phyloP scores from a whole-genome alignment of 2,329 filamentous ascomycete species.

The Stachybotrys chartarum region DNA sequence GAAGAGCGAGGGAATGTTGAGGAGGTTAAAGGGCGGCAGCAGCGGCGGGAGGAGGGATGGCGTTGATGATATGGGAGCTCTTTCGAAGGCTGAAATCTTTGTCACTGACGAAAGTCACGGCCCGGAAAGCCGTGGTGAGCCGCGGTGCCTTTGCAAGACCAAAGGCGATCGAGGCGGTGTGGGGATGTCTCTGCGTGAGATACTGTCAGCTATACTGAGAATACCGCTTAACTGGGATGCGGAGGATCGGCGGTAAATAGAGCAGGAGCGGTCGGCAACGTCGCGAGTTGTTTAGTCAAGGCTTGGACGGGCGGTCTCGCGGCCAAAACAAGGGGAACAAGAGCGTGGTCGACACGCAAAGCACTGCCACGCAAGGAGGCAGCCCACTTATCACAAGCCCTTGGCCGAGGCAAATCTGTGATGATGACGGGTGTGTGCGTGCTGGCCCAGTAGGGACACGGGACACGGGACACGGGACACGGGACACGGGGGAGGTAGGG shows the following conservation, averaged over 20 bases:
- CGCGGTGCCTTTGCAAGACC: conserved; percentile 57
- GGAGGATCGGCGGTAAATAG: background rate
- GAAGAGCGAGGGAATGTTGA: conserved; percentile 45
- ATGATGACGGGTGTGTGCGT: no score
- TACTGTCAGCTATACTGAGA: background rate
- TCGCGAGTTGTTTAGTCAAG: background rate
- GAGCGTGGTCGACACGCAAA: no score
- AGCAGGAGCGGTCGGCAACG: background rate
- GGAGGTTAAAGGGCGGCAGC: conserved; percentile 36
- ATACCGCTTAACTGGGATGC: background rate
- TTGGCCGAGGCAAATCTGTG: background rate
- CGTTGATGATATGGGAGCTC: conserved; percentile 61
- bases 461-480: no score
- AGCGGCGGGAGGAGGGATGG: conserved; percentile 48
- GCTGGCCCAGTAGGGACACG: no score
- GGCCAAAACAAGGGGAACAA: background rate
- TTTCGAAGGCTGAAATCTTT: conserved; percentile 64
- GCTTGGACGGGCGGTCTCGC: background rate
- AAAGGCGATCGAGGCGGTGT: conserved; percentile 44
- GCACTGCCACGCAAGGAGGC: background rate
- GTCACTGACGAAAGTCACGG: conserved; percentile 56
- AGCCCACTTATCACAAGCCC: background rate
- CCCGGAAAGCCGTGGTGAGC: conserved; percentile 54
- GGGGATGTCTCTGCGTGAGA: background rate
- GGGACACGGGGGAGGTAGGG: no score